These are phyloP conservation scores for Marvania coccoides DNA, from an alignment of 139 green algal species.

Conservation along the genomic window DNA sequence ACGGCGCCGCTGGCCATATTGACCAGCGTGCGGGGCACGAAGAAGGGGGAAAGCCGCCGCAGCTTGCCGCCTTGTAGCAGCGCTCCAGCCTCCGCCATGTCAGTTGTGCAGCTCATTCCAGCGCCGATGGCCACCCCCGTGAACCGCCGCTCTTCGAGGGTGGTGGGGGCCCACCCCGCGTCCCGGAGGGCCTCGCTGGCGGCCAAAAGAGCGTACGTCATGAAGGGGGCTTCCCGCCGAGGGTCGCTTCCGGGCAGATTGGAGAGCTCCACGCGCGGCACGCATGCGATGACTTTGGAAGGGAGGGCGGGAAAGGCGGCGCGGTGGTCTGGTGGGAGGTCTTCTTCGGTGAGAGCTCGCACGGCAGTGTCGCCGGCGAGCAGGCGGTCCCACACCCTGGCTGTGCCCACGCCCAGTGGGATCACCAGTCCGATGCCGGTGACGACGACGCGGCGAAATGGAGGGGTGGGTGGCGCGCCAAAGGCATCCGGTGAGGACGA, in stretches of 20 bases:
- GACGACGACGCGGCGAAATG: conserved; percentile 61
- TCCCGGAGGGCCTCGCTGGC: conserved; percentile 55
- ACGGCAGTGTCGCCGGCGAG: conserved; percentile 56
- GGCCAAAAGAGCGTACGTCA: conserved; percentile 42
- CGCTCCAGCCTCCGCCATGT: conserved; percentile 63
- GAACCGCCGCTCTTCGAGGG: conserved; percentile 7
- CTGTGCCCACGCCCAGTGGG: conserved; percentile 66
- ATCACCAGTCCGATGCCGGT: conserved; percentile 83
- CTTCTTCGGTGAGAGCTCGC: conserved; percentile 37
- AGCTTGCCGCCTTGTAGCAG: conserved; percentile 32
- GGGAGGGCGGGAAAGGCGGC: conserved; percentile 34
- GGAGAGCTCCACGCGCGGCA: conserved; percentile 35
- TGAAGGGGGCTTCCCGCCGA: conserved; percentile 33
- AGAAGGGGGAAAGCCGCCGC: conserved; percentile 77
- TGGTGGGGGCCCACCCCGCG: conserved; percentile 37
- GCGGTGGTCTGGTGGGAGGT: conserved; percentile 46
- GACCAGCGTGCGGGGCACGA: conserved; percentile 82
- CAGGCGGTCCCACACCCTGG: conserved; percentile 54
- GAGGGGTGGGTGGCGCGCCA: neutral
- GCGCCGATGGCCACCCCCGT: conserved; percentile 79
- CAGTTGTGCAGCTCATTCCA: conserved; percentile 78
- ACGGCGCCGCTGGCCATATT: conserved; percentile 91
- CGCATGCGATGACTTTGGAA: conserved; percentile 50
- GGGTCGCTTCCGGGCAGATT: conserved; percentile 5
- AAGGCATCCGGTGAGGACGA: no score